These are phyloP conservation scores for Penicillium sp. DNA, from an alignment of 2,329 filamentous ascomycete genomes.

Conservation along the genomic window DNA sequence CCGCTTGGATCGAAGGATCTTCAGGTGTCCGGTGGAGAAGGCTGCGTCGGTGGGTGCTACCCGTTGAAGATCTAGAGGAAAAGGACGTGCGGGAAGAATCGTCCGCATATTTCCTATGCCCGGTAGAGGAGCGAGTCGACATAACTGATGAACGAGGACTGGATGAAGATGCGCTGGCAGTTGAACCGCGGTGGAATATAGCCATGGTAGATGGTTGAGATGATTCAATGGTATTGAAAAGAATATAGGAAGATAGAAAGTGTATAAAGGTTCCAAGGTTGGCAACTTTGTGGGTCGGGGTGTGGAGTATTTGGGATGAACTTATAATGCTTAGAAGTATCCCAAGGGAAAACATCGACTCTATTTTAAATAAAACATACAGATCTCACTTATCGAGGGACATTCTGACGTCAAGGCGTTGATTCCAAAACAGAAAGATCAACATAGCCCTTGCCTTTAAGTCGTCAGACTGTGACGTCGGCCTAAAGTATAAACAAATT, in stretches of 20 bases:
- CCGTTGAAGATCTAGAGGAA: conserved; percentile 24
- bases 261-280: background rate
- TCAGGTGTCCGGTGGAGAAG: conserved; percentile 51
- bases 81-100: conserved; percentile 36
- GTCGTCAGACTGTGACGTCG: background rate
- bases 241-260: background rate
- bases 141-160: conserved; percentile 16
- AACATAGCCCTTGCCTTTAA: background rate
- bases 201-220: conserved; percentile 14
- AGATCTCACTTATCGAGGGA: background rate
- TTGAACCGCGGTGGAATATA: conserved; percentile 24
- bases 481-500: background rate
- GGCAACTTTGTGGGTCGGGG: background rate
- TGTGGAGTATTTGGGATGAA: background rate
- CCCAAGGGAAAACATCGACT: background rate
- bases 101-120: conserved; percentile 35
- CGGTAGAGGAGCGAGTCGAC: conserved; percentile 13
- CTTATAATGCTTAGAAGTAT: background rate
- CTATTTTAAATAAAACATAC: background rate
- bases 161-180: conserved; percentile 24
- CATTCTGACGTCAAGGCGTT: background rate
- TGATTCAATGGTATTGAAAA: background rate
- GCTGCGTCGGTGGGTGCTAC: conserved; percentile 28
- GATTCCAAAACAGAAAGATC: background rate
- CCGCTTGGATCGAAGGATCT: conserved; percentile 63